Evolutionary conservation across 2,329 filamentous ascomycete genomes (phyloP).

Genomic region (Davidsoniella australis): DNA sequence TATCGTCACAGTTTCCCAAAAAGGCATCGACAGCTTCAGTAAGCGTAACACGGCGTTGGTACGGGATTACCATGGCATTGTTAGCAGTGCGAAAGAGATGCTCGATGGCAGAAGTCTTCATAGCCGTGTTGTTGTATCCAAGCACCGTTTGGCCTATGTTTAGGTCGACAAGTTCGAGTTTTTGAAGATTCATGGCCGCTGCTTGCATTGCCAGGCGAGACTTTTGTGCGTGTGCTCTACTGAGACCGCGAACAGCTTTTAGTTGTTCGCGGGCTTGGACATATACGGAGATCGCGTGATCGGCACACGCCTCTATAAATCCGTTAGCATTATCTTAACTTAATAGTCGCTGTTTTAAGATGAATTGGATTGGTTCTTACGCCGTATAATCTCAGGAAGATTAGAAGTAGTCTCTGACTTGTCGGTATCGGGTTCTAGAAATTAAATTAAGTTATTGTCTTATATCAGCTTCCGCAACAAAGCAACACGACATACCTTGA

Average conservation of each 20-base stretch:
- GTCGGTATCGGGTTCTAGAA: not conserved
- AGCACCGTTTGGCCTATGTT: constrained; percentile 5
- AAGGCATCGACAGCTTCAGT: constrained; percentile 4
- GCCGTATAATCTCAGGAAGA: constrained; percentile 5
- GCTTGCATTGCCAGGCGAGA: constrained; percentile 3
- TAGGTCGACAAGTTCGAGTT: constrained; percentile 8
- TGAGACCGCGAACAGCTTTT: constrained; percentile 1
- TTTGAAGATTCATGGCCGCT: constrained; percentile 7
- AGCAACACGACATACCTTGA: too few species aligned
- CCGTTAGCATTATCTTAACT: not conserved
- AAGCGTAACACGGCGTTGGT: not conserved
- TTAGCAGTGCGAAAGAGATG: too few species aligned
- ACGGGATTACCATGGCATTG: too few species aligned
- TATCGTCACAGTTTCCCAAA: constrained; percentile 1
- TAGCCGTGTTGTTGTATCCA: not conserved
- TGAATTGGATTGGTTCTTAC: not conserved
- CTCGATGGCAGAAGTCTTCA: too few species aligned
- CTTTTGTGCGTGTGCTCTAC: constrained; percentile 1
- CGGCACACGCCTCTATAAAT: constrained; percentile 6
- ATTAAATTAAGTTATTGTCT: not conserved
- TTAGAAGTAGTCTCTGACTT: not conserved
- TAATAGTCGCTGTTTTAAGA: not conserved
- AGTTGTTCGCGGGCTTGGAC: constrained; percentile 21
- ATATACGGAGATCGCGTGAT: constrained; percentile 20
- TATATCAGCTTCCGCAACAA: not conserved